Conservation (phyloP, 805 yeast species). For the Zygosaccharomyces pseudorouxii region DNA sequence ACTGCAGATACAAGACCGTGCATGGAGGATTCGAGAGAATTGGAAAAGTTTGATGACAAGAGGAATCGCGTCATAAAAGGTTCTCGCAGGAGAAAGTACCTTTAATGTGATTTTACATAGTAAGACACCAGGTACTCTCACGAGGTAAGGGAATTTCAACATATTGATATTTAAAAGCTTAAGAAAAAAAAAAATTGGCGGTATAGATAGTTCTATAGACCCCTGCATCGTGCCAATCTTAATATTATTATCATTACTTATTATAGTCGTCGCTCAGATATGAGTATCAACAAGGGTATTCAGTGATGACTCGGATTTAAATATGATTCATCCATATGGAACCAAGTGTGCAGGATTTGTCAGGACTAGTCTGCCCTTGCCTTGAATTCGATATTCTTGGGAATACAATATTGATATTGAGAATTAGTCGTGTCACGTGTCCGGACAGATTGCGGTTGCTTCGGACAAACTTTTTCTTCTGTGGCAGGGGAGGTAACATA, state of each 20-base stretch:
- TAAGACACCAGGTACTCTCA: background rate
- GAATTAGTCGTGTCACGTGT: too few relatives aligned
- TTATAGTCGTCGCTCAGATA: too few relatives aligned
- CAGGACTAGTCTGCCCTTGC: too few relatives aligned
- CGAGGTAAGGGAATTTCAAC: background rate
- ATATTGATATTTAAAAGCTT: background rate
- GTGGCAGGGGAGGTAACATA: background rate
- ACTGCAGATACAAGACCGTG: conserved; percentile 6
- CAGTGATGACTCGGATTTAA: background rate
- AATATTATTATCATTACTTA: background rate
- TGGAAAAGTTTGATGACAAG: conserved; percentile 25
- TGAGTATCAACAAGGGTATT: background rate
- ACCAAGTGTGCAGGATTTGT: too few relatives aligned
- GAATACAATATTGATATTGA: too few relatives aligned
- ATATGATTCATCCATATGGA: too few relatives aligned
- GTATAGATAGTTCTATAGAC: conserved; percentile 5
- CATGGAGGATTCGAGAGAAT: conserved; percentile 16
- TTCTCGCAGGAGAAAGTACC: conserved; percentile 16
- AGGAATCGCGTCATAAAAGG: conserved; percentile 22
- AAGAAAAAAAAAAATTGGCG: background rate
- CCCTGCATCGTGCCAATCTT: background rate
- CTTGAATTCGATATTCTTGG: too few relatives aligned
- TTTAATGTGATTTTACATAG: conserved; percentile 5
- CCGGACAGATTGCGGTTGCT: background rate
- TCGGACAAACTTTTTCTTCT: background rate